Conservation (phyloP, 1,284 basidiomycete genomes). For the Boletus calvinii region DNA sequence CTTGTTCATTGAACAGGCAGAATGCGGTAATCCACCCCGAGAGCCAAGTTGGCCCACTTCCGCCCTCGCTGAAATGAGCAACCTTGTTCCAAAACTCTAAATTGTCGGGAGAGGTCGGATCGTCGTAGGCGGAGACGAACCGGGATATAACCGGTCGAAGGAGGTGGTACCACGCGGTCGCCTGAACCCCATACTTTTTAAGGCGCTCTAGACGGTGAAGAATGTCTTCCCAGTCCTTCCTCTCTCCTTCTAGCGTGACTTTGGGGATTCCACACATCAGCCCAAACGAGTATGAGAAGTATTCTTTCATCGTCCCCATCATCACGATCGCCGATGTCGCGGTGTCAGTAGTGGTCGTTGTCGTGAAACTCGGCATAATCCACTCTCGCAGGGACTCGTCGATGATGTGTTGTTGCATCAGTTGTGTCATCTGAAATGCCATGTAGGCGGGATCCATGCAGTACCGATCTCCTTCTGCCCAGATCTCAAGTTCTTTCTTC, state of each 20-base stretch:
- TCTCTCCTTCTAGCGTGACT: constrained; percentile 40
- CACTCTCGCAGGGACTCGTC: constrained; percentile 1
- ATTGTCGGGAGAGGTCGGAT: constrained; percentile 21
- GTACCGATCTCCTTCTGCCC: background rate
- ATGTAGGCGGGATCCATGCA: background rate
- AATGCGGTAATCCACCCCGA: background rate
- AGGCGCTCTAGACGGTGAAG: constrained; percentile 33
- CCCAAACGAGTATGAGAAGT: constrained; percentile 32
- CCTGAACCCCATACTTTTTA: constrained; percentile 27
- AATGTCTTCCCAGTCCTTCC: constrained; percentile 31
- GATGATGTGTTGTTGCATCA: background rate
- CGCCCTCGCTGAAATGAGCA: constrained; percentile 13
- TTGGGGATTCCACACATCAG: constrained; percentile 41
- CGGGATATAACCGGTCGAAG: constrained; percentile 35
- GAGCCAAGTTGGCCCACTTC: background rate
- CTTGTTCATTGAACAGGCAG: background rate
- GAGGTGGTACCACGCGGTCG: constrained; percentile 17
- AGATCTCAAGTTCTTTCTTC: constrained; percentile 19
- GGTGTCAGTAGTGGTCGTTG: constrained; percentile 8
- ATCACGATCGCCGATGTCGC: constrained; percentile 25
- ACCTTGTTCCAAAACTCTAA: constrained; percentile 36
- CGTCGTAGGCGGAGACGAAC: constrained; percentile 35
- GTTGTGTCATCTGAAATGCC: background rate
- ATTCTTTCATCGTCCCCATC: constrained; percentile 43
- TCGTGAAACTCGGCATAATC: constrained; percentile 1